Evolutionary conservation across 768 basidiomycete genomes (phyloP).

Genomic region (Epithele typhae): DNA sequence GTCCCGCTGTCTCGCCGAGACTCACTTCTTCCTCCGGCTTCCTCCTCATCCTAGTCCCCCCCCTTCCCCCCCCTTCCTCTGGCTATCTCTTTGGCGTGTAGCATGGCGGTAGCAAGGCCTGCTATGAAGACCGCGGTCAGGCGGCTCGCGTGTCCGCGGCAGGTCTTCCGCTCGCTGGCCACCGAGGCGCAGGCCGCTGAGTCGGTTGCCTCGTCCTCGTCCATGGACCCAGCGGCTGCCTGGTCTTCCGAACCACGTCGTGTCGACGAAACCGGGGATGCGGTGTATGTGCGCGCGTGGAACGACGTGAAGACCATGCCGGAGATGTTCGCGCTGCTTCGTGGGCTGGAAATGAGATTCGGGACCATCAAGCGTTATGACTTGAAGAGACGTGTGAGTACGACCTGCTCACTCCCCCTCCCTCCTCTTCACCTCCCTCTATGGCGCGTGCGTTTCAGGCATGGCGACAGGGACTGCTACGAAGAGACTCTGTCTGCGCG

Average conservation of each 20-base stretch:
- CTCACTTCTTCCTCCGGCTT: not conserved
- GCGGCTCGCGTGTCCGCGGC: not conserved
- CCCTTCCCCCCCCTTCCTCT: not conserved
- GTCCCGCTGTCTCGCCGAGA: no score
- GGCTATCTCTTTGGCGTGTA: not conserved
- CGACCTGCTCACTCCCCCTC: no score
- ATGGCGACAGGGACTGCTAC: no score
- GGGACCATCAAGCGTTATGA: no score
- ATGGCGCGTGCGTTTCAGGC: no score
- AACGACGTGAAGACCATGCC: conserved; percentile 39
- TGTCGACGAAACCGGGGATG: not conserved
- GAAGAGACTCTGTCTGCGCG: no score
- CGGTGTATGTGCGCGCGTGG: conserved; percentile 36
- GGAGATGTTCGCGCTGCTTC: conserved; percentile 48
- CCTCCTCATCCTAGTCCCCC: not conserved
- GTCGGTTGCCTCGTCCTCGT: not conserved
- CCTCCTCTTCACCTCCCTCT: no score
- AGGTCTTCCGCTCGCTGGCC: not conserved
- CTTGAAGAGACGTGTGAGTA: no score
- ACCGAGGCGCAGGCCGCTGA: conserved; percentile 7
- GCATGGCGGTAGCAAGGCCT: conserved; percentile 3
- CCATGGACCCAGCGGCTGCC: not conserved
- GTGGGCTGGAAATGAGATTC: conserved; percentile 43
- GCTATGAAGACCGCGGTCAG: not conserved
- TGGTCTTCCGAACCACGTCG: no score